Base-by-base conservation (phyloP, 202 grass and related monocot species). In the Carex arenaria region DNA sequence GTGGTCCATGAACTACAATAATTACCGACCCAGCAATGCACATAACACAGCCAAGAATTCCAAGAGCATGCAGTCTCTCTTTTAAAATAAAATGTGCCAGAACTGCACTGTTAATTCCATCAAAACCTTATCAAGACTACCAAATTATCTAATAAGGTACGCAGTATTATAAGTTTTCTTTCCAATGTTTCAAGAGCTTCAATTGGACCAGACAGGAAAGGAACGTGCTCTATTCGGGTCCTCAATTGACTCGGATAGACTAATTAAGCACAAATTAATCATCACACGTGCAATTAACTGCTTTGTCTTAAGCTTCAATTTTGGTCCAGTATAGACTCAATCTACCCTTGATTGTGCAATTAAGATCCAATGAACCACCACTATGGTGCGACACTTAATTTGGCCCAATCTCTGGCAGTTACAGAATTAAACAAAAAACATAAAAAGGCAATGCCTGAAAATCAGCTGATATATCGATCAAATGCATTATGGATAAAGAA, bases 1-100 rank as follows among this genome's bases (percentile, higher is more conserved):
- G 89, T 1, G 96, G 96, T 31, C 91, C 96, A 34, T 95, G 96
- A 67, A 93, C 88, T 28, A 98, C 93, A 61, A 98, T 95, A 52
- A 98, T 91, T 13, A 95, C 90, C 8, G 96, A 98, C n/a, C 96
- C 96, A 1, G 89, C 85, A 61, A 98, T 92, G 86, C 96, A 98
- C 93, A 98, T 85, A 5, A 98, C 78, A 31, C 96, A 98, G 13
- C 96, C 96, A 0, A 98, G 87, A 68, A 98, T 67, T 38, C 92
- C 96, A 2, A 98, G 96, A 3, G 76, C 89, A 14, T 95, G 93
- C 88, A 98, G 57, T 38, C 82, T 95, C 85, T 98, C 96, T 56
- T 98, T 90, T 40, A 98, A 87, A 78, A 98, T 87, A 74, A 98
- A 98, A 90, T 98, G 91, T 40, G 96, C 96, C 74, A 98, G 79